Evolutionary conservation across 2,329 filamentous ascomycete species (phyloP), one percentile per base, ranked within the genome.

Genomic region (Fusarium dlaminii): DNA sequence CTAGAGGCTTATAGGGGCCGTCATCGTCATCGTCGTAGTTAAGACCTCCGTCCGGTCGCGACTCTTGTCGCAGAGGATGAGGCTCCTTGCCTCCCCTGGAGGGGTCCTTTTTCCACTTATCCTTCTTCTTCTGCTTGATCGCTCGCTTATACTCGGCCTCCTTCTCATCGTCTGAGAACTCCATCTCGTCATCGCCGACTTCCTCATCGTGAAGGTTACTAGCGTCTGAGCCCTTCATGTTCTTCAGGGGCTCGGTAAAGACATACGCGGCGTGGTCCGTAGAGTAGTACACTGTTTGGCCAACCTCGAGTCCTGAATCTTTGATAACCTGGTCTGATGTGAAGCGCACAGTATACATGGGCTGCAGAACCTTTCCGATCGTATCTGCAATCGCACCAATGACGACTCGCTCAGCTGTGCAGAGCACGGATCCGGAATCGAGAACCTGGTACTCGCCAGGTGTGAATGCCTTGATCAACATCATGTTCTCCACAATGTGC

Each of bases 161-260:
- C 76, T 94, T 93, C 83, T 99, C 96, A 78, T 99, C 96, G 76
- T 99, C 96, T 0, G 96, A 98, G 81, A 98, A 98, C 80, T 98
- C 96, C 76, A 94, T 89, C 80, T 98, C 96, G 42, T 97, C 94
- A 37, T 93, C 92, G 22, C 85, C 91, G 13, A 95, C 89, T 83
- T 98, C 96, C 81, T 99, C 96, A 76, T 98, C 96, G 82, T 98
- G 93, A 62, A 98, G 88, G 80, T 98, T 98, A 58, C 94, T 97
- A 14, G 96, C 96, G 82, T 99, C 96, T 15, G 94, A 96, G 68
- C 95, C 94, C 84, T 97, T 98, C 78, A 93, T 81, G 59, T 87
- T 88, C 82, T 92, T 93, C 65, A 98, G 85, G 12, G 92, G 90
- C 80, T 96, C 90, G 0, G 96, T 98, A 79, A 98, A 96, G 63